Evolutionary conservation across 768 basidiomycete genomes (phyloP).

Genomic region (Neoboletus subvelutipes): DNA sequence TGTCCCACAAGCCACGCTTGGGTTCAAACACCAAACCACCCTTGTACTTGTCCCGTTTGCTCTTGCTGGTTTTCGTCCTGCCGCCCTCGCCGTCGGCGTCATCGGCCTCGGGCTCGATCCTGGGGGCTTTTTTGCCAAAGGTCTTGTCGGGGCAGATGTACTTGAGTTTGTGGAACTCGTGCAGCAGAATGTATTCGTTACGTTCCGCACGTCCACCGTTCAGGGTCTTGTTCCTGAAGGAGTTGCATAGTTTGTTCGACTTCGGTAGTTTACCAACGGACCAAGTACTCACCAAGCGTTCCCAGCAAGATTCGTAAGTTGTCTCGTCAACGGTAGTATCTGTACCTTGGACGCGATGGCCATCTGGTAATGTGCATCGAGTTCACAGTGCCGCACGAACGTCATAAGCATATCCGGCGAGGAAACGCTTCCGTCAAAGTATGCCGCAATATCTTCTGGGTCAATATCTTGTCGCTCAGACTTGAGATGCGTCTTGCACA

Average conservation of each 20-base stretch:
- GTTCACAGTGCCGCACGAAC: conserved; percentile 91
- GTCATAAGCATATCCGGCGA: conserved; percentile 77
- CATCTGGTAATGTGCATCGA: conserved; percentile 97
- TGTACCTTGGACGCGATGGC: conserved; percentile 94
- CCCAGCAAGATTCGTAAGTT: conserved; percentile 93
- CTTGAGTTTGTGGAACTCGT: conserved; percentile 95
- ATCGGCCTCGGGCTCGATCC: conserved; percentile 49
- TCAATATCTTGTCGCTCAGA: conserved; percentile 91
- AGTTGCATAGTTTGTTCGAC: neutral
- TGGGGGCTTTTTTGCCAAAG: conserved; percentile 72
- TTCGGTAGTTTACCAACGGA: neutral
- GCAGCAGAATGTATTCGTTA: conserved; percentile 97
- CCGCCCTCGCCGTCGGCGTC: conserved; percentile 51
- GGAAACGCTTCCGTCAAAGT: conserved; percentile 81
- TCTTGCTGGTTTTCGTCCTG: conserved; percentile 52
- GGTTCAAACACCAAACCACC: conserved; percentile 98
- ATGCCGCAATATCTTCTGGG: conserved; percentile 89
- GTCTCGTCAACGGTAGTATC: conserved; percentile 86
- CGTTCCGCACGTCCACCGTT: conserved; percentile 98
- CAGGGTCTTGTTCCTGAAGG: conserved; percentile 87
- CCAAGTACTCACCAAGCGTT: conserved; percentile 78
- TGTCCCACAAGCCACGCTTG: conserved; percentile 95
- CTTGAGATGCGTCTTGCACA: conserved; percentile 89
- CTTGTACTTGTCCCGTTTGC: conserved; percentile 93
- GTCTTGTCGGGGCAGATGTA: conserved; percentile 96